Conservation (phyloP, 805 yeast genomes). For the Candida quercuum region DNA sequence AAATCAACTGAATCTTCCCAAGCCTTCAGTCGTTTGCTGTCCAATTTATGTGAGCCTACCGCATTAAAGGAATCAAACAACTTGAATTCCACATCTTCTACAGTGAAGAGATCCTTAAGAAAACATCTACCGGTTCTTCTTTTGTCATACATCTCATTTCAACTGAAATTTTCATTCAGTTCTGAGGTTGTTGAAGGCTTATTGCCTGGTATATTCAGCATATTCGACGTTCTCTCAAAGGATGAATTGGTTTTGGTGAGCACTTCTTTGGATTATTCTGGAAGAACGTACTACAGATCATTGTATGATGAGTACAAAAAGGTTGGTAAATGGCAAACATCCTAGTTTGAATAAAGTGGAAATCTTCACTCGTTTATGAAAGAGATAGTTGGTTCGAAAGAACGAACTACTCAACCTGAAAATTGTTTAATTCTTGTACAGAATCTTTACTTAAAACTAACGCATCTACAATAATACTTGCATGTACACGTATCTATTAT, state of each 20-base stretch:
- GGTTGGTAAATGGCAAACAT: slow-evolving; percentile 66
- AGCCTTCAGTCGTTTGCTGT: slow-evolving; percentile 51
- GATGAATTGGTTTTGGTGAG: slow-evolving; percentile 60
- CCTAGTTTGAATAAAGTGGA: slow-evolving; percentile 8
- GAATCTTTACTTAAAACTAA: neutral
- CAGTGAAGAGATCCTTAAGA: slow-evolving; percentile 56
- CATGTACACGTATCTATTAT: too few species aligned
- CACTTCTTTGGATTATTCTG: slow-evolving; percentile 60
- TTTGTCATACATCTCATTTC: slow-evolving; percentile 49
- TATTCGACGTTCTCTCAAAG: slow-evolving; percentile 66
- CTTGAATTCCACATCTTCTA: slow-evolving; percentile 49
- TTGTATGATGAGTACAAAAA: slow-evolving; percentile 69
- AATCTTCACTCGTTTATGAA: too few species aligned
- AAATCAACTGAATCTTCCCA: slow-evolving; percentile 34
- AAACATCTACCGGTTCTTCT: slow-evolving; percentile 57
- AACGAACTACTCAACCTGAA: too few species aligned
- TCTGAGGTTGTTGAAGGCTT: slow-evolving; percentile 43
- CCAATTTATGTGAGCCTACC: slow-evolving; percentile 72
- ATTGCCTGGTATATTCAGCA: slow-evolving; percentile 48
- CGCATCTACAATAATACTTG: too few species aligned
- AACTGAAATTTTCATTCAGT: slow-evolving; percentile 45
- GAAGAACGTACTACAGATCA: slow-evolving; percentile 60
- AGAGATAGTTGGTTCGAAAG: too few species aligned
- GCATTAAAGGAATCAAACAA: slow-evolving; percentile 25
- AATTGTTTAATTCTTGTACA: too few species aligned